These are phyloP conservation scores for Corymbia citriodora DNA, from an alignment of 441 rosid species.

Conservation along the genomic window DNA sequence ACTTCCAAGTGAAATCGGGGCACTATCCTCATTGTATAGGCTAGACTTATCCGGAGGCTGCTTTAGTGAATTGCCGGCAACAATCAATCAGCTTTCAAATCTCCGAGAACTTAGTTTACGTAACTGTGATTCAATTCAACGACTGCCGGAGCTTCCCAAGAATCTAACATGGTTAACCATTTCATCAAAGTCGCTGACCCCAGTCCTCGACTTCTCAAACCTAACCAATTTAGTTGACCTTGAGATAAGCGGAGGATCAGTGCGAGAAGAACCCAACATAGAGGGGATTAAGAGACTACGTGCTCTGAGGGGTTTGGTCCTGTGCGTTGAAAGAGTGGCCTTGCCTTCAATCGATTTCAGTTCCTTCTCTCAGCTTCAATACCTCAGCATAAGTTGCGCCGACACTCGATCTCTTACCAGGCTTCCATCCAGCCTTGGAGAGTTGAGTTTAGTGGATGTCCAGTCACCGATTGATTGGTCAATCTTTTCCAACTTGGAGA, in stretches of 20 bases:
- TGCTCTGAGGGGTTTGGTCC: neutral
- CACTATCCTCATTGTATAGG: neutral
- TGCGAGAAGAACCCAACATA: neutral
- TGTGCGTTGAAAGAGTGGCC: neutral
- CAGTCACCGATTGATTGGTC: neutral
- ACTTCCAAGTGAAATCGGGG: neutral
- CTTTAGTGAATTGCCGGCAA: neutral
- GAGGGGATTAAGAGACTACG: neutral
- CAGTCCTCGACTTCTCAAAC: neutral
- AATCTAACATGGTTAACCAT: accelerated
- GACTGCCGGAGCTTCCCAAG: neutral
- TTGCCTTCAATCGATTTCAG: neutral
- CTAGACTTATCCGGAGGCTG: accelerated
- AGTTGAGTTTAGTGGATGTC: neutral
- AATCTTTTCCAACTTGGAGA: neutral
- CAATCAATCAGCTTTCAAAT: neutral
- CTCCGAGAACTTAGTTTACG: accelerated
- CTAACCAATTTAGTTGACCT: neutral
- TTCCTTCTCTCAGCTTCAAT: neutral
- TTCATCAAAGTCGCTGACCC: neutral
- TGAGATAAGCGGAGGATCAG: accelerated
- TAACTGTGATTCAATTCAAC: neutral
- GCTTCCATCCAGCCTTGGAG: neutral
- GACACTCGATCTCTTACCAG: no score
- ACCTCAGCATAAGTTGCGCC: accelerated